phyloP scores from a whole-genome alignment of 2,329 filamentous ascomycete genomes.

The Dactylellina drechsleri region DNA sequence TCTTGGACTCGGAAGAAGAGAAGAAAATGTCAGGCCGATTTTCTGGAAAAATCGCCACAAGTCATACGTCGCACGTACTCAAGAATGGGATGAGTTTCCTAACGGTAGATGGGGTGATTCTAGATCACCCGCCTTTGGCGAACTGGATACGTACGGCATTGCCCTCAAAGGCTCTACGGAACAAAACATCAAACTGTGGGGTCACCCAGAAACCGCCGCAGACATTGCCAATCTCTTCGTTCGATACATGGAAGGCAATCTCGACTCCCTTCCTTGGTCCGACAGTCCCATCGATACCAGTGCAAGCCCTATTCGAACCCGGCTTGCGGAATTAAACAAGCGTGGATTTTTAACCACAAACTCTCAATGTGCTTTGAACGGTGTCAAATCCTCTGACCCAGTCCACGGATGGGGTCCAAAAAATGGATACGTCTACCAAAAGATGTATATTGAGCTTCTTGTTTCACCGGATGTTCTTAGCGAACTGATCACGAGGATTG shows the following conservation, averaged over 20 bases:
- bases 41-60: constrained; percentile 99
- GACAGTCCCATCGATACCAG: constrained; percentile 86
- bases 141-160: constrained; percentile 92
- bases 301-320: constrained; percentile 78
- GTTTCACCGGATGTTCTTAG: constrained; percentile 81
- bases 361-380: constrained; percentile 93
- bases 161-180: constrained; percentile 94
- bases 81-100: constrained; percentile 99
- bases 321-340: constrained; percentile 83
- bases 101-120: constrained; percentile 99
- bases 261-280: constrained; percentile 91
- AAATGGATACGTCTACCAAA: constrained; percentile 98
- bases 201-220: constrained; percentile 79
- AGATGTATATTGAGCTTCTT: constrained; percentile 93
- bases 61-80: constrained; percentile 92
- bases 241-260: constrained; percentile 80
- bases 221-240: constrained; percentile 88
- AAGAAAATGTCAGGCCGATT: constrained; percentile 95
- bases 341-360: constrained; percentile 94
- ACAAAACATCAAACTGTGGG: constrained; percentile 95
- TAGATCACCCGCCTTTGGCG: constrained; percentile 92
- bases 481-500: constrained; percentile 80
- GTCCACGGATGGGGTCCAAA: constrained; percentile 93
- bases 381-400: constrained; percentile 84
- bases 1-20: constrained; percentile 84